These are phyloP conservation scores for Naegleria lovaniensis DNA, from an alignment of 208 protist species.

Conservation along the genomic window DNA sequence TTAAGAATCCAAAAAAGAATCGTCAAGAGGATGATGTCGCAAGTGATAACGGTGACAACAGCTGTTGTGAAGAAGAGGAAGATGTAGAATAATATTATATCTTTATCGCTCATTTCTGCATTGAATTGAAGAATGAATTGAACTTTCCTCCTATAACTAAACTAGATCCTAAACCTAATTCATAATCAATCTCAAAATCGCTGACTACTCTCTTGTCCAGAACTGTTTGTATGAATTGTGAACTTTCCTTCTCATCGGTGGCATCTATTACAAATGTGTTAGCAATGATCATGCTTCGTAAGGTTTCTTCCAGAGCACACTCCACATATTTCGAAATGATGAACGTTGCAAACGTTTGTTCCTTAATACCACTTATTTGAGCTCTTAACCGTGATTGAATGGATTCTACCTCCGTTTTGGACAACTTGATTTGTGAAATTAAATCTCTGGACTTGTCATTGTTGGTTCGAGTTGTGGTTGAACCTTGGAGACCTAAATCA, in stretches of 20 bases:
- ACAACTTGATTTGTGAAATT: neutral
- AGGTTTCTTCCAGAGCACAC: neutral
- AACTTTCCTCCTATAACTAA: neutral
- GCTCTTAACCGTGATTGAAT: neutral
- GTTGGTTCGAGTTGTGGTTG: neutral
- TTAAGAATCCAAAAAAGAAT: neutral
- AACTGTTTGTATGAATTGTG: neutral
- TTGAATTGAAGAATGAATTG: neutral
- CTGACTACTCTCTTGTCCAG: neutral
- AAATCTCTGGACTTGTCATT: neutral
- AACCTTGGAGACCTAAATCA: neutral
- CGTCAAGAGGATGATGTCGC: no score
- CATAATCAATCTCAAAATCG: neutral
- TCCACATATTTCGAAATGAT: neutral
- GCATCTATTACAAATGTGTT: neutral
- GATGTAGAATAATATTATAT: no score
- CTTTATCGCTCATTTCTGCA: neutral
- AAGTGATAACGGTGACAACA: neutral
- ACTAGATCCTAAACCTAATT: neutral
- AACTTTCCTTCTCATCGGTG: neutral
- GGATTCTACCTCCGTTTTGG: neutral
- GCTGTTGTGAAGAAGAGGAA: no score
- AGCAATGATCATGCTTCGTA: neutral
- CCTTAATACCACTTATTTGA: neutral
- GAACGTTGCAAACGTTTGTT: neutral